Evolutionary conservation across 2,329 filamentous ascomycete species (phyloP).

Genomic region (Zasmidium angulare): DNA sequence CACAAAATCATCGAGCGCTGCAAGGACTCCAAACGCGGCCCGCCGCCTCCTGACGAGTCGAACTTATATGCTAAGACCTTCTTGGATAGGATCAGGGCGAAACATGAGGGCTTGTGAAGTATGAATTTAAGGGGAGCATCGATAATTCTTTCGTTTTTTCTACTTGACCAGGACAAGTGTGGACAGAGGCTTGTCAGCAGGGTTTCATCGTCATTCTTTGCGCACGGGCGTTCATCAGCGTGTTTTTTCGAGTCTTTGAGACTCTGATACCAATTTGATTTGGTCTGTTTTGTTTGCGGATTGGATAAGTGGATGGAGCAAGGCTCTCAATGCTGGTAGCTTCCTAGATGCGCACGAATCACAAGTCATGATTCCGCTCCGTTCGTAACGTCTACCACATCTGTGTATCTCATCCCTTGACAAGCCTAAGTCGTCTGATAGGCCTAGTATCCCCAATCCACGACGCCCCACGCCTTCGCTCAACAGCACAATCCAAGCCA

Average conservation of each 20-base stretch:
- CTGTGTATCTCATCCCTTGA: no score
- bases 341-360: no score
- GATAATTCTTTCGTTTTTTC: neutral
- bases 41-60: conserved; percentile 59
- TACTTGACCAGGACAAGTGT: no score
- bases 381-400: no score
- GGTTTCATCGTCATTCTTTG: conserved; percentile 1
- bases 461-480: neutral
- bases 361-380: no score
- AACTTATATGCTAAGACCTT: conserved; percentile 47
- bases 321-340: neutral
- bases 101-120: conserved; percentile 36
- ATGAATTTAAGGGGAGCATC: conserved; percentile 1
- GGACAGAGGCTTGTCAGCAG: neutral
- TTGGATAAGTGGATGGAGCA: neutral
- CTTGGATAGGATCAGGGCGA: conserved; percentile 47
- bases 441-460: neutral
- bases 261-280: neutral
- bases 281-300: neutral
- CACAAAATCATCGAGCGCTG: conserved; percentile 61
- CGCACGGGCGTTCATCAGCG: neutral
- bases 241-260: neutral
- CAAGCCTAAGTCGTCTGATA: no score
- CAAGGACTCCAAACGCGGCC: conserved; percentile 49
- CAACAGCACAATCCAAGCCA: neutral